Evolutionary conservation across 768 basidiomycete species (phyloP), one percentile per base, ranked within the genome.

Genomic region (Symmetrospora coprosmae): DNA sequence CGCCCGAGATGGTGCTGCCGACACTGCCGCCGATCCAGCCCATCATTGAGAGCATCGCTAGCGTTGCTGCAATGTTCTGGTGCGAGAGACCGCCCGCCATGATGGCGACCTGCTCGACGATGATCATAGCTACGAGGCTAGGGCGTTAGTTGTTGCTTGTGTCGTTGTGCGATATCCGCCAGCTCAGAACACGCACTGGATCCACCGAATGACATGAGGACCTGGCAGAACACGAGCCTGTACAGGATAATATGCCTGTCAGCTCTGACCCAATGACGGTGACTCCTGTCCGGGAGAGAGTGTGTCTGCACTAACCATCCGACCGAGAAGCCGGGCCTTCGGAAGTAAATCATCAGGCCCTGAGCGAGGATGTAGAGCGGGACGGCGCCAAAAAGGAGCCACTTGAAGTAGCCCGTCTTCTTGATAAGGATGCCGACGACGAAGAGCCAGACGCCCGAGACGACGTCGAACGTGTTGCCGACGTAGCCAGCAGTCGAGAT

Each of bases 321-420:
- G n/a, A n/a, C n/a, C n/a, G n/a, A n/a, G n/a, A n/a, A n/a, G n/a
- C n/a, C n/a, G n/a, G 68, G 69, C 4, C 58, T 60, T n/a, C 67
- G 40, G 65, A 69, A 70, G 59, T 66, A 61, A 21, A 70, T 70
- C 62, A 70, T 65, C 9, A 70, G 61, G 16, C 69, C 68, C 19
- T 41, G 49, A 16, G 51, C 64, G 6, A 70, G 40, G 17, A 66
- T 60, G 64, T 66, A 70, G 16, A 69, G 47, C 0, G 64, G 63
- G 13, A 67, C 53, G 33, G 51, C 46, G 39, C 27, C 33, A 35
- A 51, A 51, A n/a, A 70, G 33, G 23, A 68, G 41, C 66, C 67
- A 69, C 33, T 62, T 61, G 63, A 65, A 70, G 38, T 62, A 61
- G 6, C 68, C 68, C 4, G 68, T 69, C 16, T 55, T 61, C 35